These are phyloP conservation scores for Mrakia frigida DNA, from an alignment of 768 basidiomycete genomes.

Conservation along the genomic window DNA sequence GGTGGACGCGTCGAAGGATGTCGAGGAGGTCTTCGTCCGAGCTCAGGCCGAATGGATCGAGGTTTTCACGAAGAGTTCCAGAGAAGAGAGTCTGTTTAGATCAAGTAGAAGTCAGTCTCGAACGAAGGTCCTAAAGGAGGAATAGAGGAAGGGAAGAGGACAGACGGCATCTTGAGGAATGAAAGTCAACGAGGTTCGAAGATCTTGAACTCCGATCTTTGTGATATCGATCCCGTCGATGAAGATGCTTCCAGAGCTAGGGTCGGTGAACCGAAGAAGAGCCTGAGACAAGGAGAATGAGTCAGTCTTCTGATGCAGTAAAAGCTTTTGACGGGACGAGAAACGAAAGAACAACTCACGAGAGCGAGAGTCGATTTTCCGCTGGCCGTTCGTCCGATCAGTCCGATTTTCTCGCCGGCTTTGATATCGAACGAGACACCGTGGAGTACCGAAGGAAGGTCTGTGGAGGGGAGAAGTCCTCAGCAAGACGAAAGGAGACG, in stretches of 20 bases:
- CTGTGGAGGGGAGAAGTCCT: slow-evolving; percentile 38
- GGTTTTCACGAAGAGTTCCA: slow-evolving; percentile 64
- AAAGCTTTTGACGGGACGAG: neutral
- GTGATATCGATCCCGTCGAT: slow-evolving; percentile 67
- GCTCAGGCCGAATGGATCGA: slow-evolving; percentile 62
- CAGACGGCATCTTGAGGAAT: slow-evolving; percentile 37
- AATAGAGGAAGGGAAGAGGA: neutral
- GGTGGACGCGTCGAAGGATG: slow-evolving; percentile 62
- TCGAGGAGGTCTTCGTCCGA: slow-evolving; percentile 60
- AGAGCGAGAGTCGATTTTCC: slow-evolving; percentile 11
- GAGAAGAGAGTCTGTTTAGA: slow-evolving; percentile 58
- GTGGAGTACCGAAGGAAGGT: slow-evolving; percentile 73
- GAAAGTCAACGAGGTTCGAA: slow-evolving; percentile 46
- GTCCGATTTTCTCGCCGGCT: slow-evolving; percentile 64
- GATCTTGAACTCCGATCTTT: slow-evolving; percentile 62
- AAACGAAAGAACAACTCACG: neutral
- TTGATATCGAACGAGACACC: slow-evolving; percentile 63
- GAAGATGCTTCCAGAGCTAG: slow-evolving; percentile 48
- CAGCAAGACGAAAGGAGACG: neutral
- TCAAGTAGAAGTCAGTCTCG: neutral
- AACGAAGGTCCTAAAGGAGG: neutral
- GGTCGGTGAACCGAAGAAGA: slow-evolving; percentile 61
- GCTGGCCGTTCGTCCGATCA: slow-evolving; percentile 45
- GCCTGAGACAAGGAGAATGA: slow-evolving; percentile 57
- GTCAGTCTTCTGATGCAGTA: slow-evolving; percentile 12